Conservation (phyloP, 2,329 filamentous ascomycete genomes). For the Microdochium bolleyi region DNA sequence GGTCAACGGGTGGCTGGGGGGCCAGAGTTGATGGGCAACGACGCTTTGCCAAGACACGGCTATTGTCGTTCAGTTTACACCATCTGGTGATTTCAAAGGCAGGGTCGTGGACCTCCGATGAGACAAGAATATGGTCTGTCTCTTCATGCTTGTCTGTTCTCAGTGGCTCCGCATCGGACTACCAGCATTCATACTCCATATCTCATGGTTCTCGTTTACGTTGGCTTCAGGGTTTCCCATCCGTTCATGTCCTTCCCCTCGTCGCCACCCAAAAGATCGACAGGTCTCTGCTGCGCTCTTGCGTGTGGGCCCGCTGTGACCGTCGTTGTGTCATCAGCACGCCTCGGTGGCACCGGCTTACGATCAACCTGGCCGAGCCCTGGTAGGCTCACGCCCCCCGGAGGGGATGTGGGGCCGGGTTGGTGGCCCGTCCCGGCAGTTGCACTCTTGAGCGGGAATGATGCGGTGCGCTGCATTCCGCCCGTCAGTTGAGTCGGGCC, state of each 20-base stretch:
- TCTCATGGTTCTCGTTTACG: constrained; percentile 4
- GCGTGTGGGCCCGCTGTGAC: constrained; percentile 20
- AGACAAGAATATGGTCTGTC: too few species aligned
- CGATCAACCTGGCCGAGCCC: constrained; percentile 17
- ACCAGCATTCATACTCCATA: too few species aligned
- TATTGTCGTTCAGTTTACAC: too few species aligned
- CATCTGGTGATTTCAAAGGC: too few species aligned
- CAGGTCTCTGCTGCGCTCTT: constrained; percentile 20
- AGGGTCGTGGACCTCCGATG: too few species aligned
- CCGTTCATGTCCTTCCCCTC: constrained; percentile 36
- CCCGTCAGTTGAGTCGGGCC: constrained; percentile 14
- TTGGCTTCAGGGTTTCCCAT: constrained; percentile 49
- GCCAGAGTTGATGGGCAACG: too few species aligned
- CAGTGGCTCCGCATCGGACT: too few species aligned
- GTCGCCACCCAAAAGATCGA: constrained; percentile 41
- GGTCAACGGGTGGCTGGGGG: too few species aligned
- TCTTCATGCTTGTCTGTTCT: not conserved
- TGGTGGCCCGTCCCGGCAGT: constrained; percentile 1
- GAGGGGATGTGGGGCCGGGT: constrained; percentile 3
- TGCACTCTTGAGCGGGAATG: constrained; percentile 5
- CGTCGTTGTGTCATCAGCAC: constrained; percentile 9
- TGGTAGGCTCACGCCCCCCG: constrained; percentile 15
- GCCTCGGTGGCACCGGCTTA: constrained; percentile 16
- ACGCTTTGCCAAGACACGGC: not conserved
- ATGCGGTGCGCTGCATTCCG: constrained; percentile 15